Evolutionary conservation across 1,284 basidiomycete species (phyloP), one percentile per base, ranked within the genome.

Genomic region (Tilletia horrida): DNA sequence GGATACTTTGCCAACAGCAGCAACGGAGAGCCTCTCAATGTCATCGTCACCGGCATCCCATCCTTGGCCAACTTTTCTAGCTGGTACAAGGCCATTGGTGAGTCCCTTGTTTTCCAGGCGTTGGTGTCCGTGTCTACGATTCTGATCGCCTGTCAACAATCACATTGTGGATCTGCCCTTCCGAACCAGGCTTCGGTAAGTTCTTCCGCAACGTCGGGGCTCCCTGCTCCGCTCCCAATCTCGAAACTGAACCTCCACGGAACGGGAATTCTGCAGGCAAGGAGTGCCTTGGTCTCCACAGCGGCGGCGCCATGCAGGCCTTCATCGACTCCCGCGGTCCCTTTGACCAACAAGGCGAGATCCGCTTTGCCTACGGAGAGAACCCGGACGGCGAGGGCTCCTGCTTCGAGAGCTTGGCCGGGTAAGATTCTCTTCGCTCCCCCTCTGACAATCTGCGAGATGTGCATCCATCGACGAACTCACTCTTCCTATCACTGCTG

Each of bases 201-300:
- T 11, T 7, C 6, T 48, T 16, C 16, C 45, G 3, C 45, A 6
- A 6, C 45, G 4, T 48, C 16, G 18, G 3, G 16, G 16, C 6
- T 48, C 16, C 45, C 4, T 18, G 18, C 45, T 23, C 21, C 16
- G 18, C 6, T 48, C n/a, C n/a, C 43, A 44, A 8, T 44, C 43
- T 44, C 18, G 8, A 18, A 18, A 44, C 43, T 44, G 43, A 44
- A 8, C 43, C 18, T 18, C 43, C 18, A 8, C 43, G 8, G 9
- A 44, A 8, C 43, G n/a, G n/a, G n/a, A n/a, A n/a, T n/a, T n/a
- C n/a, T n/a, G n/a, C n/a, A n/a, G 45, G 18, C 16, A 85, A 85
- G 63, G 89, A 91, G 79, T 91, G 90, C 79, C 73, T 86, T 8
- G 85, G 85, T 2, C 69, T 90, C 68, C 89, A 89, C 74, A 72